These are phyloP conservation scores for Pseudovirgaria hyperparasitica DNA, from an alignment of 2,329 filamentous ascomycete genomes.

Conservation along the genomic window DNA sequence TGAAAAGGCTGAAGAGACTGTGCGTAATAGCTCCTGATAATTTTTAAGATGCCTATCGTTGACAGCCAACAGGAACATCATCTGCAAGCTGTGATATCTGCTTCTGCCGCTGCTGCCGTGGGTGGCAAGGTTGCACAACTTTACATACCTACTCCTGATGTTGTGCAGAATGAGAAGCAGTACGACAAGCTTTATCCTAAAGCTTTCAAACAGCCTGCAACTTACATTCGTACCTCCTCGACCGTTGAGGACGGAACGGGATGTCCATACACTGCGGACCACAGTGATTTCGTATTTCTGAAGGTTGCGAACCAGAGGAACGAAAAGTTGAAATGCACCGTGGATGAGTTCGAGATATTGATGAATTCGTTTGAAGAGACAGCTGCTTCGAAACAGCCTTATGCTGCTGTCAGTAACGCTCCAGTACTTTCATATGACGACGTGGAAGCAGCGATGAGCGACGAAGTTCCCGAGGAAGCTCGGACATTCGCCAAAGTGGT, in stretches of 20 bases:
- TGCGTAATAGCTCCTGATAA: constrained; percentile 46
- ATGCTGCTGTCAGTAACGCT: constrained; percentile 78
- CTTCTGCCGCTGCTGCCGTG: constrained; percentile 43
- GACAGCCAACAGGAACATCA: constrained; percentile 65
- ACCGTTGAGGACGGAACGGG: constrained; percentile 93
- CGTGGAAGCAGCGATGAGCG: constrained; percentile 52
- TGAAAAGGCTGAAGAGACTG: constrained; percentile 93
- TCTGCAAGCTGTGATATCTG: constrained; percentile 72
- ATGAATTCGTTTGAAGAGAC: constrained; percentile 94
- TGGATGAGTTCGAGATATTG: constrained; percentile 85
- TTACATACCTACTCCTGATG: constrained; percentile 56
- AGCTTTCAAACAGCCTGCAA: constrained; percentile 69
- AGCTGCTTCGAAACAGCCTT: constrained; percentile 71
- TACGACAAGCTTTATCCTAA: constrained; percentile 83
- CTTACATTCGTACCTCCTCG: constrained; percentile 95
- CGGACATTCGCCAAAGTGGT: constrained; percentile 59
- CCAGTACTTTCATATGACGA: constrained; percentile 50
- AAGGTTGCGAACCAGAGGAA: constrained; percentile 72
- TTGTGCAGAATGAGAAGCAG: constrained; percentile 50
- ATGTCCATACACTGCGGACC: constrained; percentile 86
- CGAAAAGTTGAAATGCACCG: constrained; percentile 55
- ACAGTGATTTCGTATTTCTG: constrained; percentile 78
- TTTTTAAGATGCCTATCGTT: too few species aligned
- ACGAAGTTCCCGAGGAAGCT: constrained; percentile 40
- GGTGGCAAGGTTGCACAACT: constrained; percentile 49